These are phyloP conservation scores for Ustilago tritici DNA, from an alignment of 1,284 basidiomycete genomes.

Conservation along the genomic window DNA sequence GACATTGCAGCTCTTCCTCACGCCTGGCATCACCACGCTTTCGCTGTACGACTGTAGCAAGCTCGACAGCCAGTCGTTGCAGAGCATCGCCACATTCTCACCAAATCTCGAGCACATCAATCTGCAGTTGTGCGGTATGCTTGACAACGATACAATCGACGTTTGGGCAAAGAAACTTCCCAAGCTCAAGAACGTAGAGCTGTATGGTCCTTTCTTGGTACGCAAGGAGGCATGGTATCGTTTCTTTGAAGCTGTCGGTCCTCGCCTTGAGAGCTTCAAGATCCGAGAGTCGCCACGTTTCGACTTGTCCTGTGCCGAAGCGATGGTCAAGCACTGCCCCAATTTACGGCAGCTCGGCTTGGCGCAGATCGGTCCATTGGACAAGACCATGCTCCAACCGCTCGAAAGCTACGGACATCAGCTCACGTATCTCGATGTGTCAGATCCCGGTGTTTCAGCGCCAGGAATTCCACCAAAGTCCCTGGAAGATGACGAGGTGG, in stretches of 20 bases:
- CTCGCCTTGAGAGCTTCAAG: constrained; percentile 78
- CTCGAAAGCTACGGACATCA: constrained; percentile 70
- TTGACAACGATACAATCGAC: constrained; percentile 78
- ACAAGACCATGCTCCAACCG: constrained; percentile 59
- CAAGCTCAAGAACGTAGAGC: constrained; percentile 79
- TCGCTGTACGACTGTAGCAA: constrained; percentile 87
- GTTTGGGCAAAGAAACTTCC: constrained; percentile 78
- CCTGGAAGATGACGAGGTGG: constrained; percentile 76
- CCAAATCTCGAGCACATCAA: constrained; percentile 70
- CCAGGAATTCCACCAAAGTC: constrained; percentile 69
- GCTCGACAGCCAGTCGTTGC: constrained; percentile 58
- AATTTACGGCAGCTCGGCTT: constrained; percentile 80
- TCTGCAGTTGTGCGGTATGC: constrained; percentile 87
- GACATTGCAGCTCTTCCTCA: constrained; percentile 85
- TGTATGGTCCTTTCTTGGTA: constrained; percentile 90
- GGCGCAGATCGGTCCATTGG: constrained; percentile 79
- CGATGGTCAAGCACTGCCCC: constrained; percentile 77
- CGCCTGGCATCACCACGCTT: constrained; percentile 77
- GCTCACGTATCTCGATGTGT: constrained; percentile 76
- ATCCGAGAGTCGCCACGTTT: constrained; percentile 86
- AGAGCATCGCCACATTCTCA: constrained; percentile 57
- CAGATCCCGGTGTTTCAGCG: constrained; percentile 72
- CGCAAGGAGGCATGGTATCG: constrained; percentile 80
- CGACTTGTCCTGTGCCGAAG: constrained; percentile 78
- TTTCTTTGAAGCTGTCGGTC: constrained; percentile 78